Evolutionary conservation across 2,329 filamentous ascomycete genomes (phyloP).

Genomic region (Stachybotrys echinatus): DNA sequence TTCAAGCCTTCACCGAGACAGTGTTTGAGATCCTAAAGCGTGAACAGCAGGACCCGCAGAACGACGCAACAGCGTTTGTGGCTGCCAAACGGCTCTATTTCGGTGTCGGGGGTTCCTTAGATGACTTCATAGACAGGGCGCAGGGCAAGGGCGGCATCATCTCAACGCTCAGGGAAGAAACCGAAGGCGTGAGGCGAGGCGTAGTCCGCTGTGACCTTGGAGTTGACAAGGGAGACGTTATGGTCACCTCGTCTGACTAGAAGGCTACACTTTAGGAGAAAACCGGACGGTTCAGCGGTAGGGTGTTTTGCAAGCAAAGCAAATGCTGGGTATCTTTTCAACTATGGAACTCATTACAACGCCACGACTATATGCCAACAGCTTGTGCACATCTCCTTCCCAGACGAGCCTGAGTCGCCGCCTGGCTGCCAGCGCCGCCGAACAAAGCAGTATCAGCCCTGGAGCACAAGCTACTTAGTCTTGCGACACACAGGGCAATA

Average conservation of each 20-base stretch:
- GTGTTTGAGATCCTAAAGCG: conserved; percentile 53
- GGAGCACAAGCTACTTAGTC: conserved; percentile 18
- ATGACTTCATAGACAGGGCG: conserved; percentile 61
- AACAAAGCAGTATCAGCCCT: no score
- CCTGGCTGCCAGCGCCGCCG: no score
- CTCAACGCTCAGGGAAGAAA: conserved; percentile 50
- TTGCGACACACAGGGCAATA: conserved; percentile 58
- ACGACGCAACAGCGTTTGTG: conserved; percentile 57
- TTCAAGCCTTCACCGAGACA: conserved; percentile 63
- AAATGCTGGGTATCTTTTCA: not conserved
- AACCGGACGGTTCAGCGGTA: not conserved
- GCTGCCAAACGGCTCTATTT: conserved; percentile 80
- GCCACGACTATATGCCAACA: not conserved
- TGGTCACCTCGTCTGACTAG: not conserved
- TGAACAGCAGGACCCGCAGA: conserved; percentile 26
- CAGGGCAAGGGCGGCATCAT: conserved; percentile 42
- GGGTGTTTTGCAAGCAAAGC: not conserved
- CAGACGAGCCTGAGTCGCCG: no score
- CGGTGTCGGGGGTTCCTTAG: conserved; percentile 75
- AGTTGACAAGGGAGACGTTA: conserved; percentile 3
- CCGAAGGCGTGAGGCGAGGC: conserved; percentile 55
- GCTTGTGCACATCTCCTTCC: no score
- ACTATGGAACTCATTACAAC: not conserved
- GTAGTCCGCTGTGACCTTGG: conserved; percentile 48
- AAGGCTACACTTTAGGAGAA: conserved; percentile 2